Evolutionary conservation across 1,284 basidiomycete species (phyloP), one percentile per base, ranked within the genome.

Genomic region (Cutaneotrichosporon spelunceum): DNA sequence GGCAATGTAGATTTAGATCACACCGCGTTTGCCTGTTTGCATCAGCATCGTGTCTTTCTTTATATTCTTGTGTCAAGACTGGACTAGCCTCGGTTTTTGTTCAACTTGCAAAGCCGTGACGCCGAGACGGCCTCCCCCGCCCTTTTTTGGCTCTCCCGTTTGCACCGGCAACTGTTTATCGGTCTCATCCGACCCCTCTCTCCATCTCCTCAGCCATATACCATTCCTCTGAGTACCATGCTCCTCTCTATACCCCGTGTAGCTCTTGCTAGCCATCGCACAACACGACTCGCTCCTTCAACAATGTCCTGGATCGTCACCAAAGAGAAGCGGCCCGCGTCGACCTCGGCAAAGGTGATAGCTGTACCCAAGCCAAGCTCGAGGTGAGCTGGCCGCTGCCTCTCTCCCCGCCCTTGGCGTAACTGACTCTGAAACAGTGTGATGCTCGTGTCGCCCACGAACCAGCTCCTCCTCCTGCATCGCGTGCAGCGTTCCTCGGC

Each of bases 401-500:
- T 14, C 8, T 6, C 39, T 19, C 39, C 2, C n/a, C 3, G 5
- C 19, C 39, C 19, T 19, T 42, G 7, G 23, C 14, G 34, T 34
- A 1, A 36, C 33, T 54, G 53, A 54, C 53, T 10, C 19, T 19
- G 30, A 33, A n/a, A 4, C 50, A 53, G 57, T 19, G 55, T 61
- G 19, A 44, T 61, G 16, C 60, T 61, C 23, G 30, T 61, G 47
- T 83, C 53, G 80, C 80, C 11, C 78, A 70, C 59, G 56, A 57
- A 72, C 65, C 65, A 73, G 71, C 59, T 69, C 56, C 63, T 76
- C 60, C 69, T 82, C 14, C 64, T 68, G 47, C 67, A 70, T 44
- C 77, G 78, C 8, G 72, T 57, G n/a, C 74, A 56, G 77, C 80
- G 56, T 77, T 81, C 23, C 73, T 79, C 53, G 79, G 77, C n/a